Base-by-base conservation (phyloP, 306 rosid species). In the Fagus sylvatica region DNA sequence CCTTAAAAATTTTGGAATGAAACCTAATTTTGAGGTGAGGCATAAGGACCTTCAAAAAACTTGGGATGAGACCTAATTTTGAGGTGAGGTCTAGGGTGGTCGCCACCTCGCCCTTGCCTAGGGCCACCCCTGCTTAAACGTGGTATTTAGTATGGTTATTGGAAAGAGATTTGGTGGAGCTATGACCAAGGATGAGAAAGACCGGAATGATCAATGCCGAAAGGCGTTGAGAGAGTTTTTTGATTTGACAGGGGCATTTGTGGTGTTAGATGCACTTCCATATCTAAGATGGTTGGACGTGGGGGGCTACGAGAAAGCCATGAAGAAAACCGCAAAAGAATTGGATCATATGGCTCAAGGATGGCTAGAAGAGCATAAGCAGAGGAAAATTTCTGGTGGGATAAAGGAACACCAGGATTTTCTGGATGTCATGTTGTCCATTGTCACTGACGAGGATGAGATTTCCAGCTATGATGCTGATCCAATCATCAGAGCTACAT, bases 221-320 rank as follows among this genome's bases (percentile, higher is more conserved):
- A 72, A 84, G 55, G 54, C 68, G 0, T 1, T 86, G 2, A 78
- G 84, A 5, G 78, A 68, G 0, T 8, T 78, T 0, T 61, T 78
- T 1, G 57, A 83, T 19, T 77, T 86, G 0, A 61, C 37, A 0
- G 84, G 85, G 8, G 41, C 76, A 0, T 81, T 83, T 13, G 15
- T 12, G 30, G 2, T 81, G 0, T 73, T 74, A 0, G 90, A 84
- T 17, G 73, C 78, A 1, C 0, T 84, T 43, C 84, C 87, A 0
- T 84, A 16, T 69, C 37, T 84, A 43, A 73, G 86, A 71, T 84
- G 90, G 84, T 46, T 81, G 64, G 90, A 81, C 53, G 74, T 81
- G 74, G 88, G 71, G 1, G 90, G 90, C 16, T 65, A 61, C 17
- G 49, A 60, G n/a, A 60, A 12, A 16, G 2, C 67, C 2, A 60